Base-by-base conservation (phyloP, 345 rosid genomes). In the Microthlaspi erraticum region DNA sequence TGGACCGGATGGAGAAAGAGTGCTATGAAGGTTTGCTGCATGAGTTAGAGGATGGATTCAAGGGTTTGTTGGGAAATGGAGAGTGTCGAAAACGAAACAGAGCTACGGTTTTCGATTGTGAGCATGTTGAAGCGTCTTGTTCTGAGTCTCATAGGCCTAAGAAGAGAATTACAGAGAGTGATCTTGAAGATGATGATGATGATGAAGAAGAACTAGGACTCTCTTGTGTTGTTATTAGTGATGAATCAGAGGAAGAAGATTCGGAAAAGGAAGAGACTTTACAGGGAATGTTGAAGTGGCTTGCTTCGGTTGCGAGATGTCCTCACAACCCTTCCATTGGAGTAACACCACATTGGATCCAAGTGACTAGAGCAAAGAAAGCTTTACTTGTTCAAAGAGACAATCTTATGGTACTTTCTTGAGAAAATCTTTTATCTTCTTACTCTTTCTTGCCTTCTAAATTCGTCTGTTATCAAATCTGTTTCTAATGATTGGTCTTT, bases 221-320 rank as follows among this genome's bases (percentile, higher is more conserved):
- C 33, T 43, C 63, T 66, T 29, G 39, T 74, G 66, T 17, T 68
- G 45, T 6, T 61, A 13, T 68, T 53, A 32, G 32, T 55, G 66
- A 71, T 51, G 68, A 74, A 66, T 46, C 49, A 17, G 72, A 66
- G 38, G 48, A 66, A 23, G 43, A 66, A 41, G 33, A 17, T 51
- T 63, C 17, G 7, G 23, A 51, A 29, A 42, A 60, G 63, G 73
- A 79, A 59, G 77, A 67, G 54, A 72, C 78, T 57, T 67, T 88
- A 29, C 65, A 66, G 13, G 79, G 61, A 42, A 82, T 92, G 88
- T 66, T 92, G 57, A 76, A 76, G 58, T 92, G 96, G 98, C 69
- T 92, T 18, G 71, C 58, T 67, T 81, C 49, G 62, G 79, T 81
- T 56, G 92, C 96, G 39, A 83, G 26, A 59, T 73, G 71, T 69